Evolutionary conservation across 768 basidiomycete species (phyloP).

Genomic region (Butyriboletus loyo): DNA sequence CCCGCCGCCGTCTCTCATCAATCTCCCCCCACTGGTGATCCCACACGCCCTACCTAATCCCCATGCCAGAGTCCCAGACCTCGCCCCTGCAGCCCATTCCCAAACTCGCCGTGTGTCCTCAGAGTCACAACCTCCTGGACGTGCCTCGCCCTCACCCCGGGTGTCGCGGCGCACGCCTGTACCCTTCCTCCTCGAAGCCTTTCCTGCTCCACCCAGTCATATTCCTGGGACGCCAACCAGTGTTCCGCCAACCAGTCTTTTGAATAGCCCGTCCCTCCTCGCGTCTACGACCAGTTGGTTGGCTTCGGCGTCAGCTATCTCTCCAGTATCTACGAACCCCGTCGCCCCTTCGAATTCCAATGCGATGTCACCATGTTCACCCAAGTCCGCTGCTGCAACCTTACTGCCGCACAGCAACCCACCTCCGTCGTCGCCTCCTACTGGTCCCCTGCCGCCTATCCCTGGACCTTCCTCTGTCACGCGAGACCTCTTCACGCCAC

Average conservation of each 20-base stretch:
- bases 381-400: conserved; percentile 9
- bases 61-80: conserved; percentile 12
- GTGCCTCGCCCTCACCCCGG: conserved; percentile 24
- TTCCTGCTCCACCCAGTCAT: conserved; percentile 35
- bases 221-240: conserved; percentile 26
- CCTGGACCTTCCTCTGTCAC: conserved; percentile 60
- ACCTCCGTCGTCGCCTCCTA: conserved; percentile 57
- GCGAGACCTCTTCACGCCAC: conserved; percentile 45
- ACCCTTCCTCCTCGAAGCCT: conserved; percentile 38
- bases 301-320: conserved; percentile 2
- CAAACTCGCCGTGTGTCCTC: conserved; percentile 25
- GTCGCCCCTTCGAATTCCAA: conserved; percentile 1
- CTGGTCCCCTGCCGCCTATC: conserved; percentile 59
- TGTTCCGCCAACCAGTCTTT: background rate
- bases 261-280: conserved; percentile 15
- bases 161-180: conserved; percentile 30
- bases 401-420: conserved; percentile 38
- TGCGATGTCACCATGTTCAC: conserved; percentile 11
- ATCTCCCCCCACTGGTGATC: conserved; percentile 8
- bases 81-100: conserved; percentile 1
- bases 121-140: conserved; percentile 23
- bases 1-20: conserved; percentile 1
- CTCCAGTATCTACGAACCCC: conserved; percentile 1
- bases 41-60: conserved; percentile 17
- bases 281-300: conserved; percentile 7